Evolutionary conservation across 2,329 filamentous ascomycete genomes (phyloP).

Genomic region (Fusarium hainanense): DNA sequence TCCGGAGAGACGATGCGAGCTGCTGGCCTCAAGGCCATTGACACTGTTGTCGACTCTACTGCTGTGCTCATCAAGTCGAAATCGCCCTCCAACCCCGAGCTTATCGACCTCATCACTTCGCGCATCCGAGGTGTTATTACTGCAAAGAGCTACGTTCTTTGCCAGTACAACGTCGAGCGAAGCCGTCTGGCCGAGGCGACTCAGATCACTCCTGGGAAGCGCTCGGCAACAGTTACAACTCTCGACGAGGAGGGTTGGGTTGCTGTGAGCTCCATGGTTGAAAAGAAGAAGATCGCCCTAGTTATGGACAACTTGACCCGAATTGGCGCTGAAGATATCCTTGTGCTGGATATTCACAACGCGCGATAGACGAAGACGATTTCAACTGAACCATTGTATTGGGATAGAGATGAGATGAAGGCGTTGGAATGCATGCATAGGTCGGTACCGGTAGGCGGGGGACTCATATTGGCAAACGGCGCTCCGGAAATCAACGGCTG

Average conservation of each 20-base stretch:
- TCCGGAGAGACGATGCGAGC: conserved; percentile 99
- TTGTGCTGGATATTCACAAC: conserved; percentile 89
- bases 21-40: conserved; percentile 91
- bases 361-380: conserved; percentile 59
- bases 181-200: conserved; percentile 72
- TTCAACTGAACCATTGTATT: background rate
- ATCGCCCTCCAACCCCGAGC: conserved; percentile 79
- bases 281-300: conserved; percentile 83
- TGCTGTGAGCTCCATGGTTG: conserved; percentile 93
- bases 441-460: conserved; percentile 22
- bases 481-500: conserved; percentile 31
- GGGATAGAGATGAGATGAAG: conserved; percentile 11
- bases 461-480: conserved; percentile 35
- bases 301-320: conserved; percentile 87
- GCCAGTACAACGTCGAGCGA: conserved; percentile 93
- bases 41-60: conserved; percentile 88
- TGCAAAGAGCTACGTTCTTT: conserved; percentile 92
- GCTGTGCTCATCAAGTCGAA: conserved; percentile 94
- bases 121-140: conserved; percentile 95
- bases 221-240: conserved; percentile 90
- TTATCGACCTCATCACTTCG: conserved; percentile 85
- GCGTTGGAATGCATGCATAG: conserved; percentile 33
- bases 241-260: conserved; percentile 93
- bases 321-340: conserved; percentile 83
- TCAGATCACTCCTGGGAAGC: conserved; percentile 90